Base-by-base conservation (phyloP, 306 rosid species). In the Neltuma alba region DNA sequence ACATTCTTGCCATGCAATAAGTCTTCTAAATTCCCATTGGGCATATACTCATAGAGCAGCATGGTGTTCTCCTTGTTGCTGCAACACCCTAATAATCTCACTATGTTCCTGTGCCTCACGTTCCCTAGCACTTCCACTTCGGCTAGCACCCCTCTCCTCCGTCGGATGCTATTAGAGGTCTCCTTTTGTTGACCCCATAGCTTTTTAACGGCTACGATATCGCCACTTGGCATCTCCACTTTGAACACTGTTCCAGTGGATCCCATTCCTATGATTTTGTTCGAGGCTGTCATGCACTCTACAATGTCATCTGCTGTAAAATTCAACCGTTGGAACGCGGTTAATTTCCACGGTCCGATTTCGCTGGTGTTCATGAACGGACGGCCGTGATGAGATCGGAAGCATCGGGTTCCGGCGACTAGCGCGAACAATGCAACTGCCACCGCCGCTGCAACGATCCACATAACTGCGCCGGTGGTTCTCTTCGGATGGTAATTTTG, bases 91-190 rank as follows among this genome's bases (percentile, higher is more conserved):
- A 95, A 74, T 87, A 95, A 55, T 65, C 97, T 90, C 86, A 95
- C 99, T n/a, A 95, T 95, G 36, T 95, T 95, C 81, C 99, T 84
- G 63, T 95, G 99, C 88, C 98, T 82, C 88, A 95, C 99, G 70
- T 82, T 93, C 21, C 99, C 99, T 72, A 95, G 72, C 66, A 95
- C 99, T 1, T 93, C 98, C 81, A 95, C 99, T 71, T 95, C 99
- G 0, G 99, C 99, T 73, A 93, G 34, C 33, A 91, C 97, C 52
- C 98, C 99, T 89, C 92, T 88, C 78, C 90, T 60, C 87, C 97
- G 89, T 86, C 92, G 20, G 83, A 91, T 85, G 48, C 34, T 4
- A 1, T 83, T 60, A 27, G 18, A 10, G 9, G 20, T 27, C 23
- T 80, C 97, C 69, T 95, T 95, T 7, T 93, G 94, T 16, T 85